These are phyloP conservation scores for Paramecium octaurelia DNA, from an alignment of 73 alveolate genomes.

Conservation along the genomic window DNA sequence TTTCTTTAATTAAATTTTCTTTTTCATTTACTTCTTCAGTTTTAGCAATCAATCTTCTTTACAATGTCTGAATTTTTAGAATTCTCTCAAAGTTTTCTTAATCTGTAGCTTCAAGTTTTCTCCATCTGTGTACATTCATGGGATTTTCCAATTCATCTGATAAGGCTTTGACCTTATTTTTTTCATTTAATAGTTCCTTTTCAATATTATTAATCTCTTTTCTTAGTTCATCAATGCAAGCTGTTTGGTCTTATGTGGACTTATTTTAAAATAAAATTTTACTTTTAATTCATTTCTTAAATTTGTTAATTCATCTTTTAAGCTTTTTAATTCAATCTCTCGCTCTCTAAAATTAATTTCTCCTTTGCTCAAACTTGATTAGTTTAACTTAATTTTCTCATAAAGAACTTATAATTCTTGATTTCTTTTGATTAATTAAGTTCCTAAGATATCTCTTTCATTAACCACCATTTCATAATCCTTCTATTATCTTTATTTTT, in stretches of 20 bases:
- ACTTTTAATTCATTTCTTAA: slow-evolving; percentile 76
- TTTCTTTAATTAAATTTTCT: slow-evolving; percentile 97
- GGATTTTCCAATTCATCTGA: slow-evolving; percentile 96
- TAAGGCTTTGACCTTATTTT: slow-evolving; percentile 89
- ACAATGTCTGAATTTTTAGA: slow-evolving; percentile 91
- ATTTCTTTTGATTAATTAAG: slow-evolving; percentile 95
- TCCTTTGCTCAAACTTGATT: slow-evolving; percentile 92
- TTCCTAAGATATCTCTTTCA: slow-evolving; percentile 97
- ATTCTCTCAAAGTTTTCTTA: slow-evolving; percentile 72
- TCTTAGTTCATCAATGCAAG: slow-evolving; percentile 85
- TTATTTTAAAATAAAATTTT: slow-evolving; percentile 34
- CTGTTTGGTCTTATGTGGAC: slow-evolving; percentile 64
- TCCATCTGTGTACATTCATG: slow-evolving; percentile 96
- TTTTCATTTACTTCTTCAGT: slow-evolving; percentile 97
- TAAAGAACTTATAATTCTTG: slow-evolving; percentile 91
- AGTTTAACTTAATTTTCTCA: slow-evolving; percentile 96
- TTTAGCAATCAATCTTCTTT: slow-evolving; percentile 98
- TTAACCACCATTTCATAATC: slow-evolving; percentile 98
- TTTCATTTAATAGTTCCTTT: slow-evolving; percentile 90
- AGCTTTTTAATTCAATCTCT: slow-evolving; percentile 68
- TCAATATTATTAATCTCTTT: slow-evolving; percentile 84
- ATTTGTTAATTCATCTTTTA: slow-evolving; percentile 72
- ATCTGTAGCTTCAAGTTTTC: slow-evolving; percentile 71
- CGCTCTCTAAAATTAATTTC: slow-evolving; percentile 85
- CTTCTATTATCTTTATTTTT: slow-evolving; percentile 93